Base-by-base conservation (phyloP, 139 green algal genomes). In the Closterium sp. region DNA sequence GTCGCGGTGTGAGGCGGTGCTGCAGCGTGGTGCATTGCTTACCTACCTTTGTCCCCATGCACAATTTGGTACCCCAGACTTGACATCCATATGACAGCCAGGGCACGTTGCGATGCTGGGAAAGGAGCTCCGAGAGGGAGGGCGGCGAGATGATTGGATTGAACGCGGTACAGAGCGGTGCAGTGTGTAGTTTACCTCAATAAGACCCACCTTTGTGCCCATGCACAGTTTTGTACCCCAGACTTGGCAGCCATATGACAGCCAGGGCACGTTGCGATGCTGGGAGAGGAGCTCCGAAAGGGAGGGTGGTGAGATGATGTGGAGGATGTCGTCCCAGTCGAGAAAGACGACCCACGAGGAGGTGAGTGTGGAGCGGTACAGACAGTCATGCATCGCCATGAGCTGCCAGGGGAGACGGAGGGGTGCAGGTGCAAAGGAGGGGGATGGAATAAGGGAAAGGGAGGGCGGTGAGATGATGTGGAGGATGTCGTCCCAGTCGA, bases 361-460 rank as follows among this genome's bases (percentile, higher is more conserved):
- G 29, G 29, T 31, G 29, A 89, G 32, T 24, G 87, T 31, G 28
- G 87, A 89, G 87, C 87, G 87, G 87, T 89, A 89, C 5, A 89
- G 31, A 28, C 87, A 89, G 87, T 89, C 87, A 13, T 89, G 31
- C 32, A 89, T 50, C 17, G 62, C 62, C 62, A 87, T 87, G 79
- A 87, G 79, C 79, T 87, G 79, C 2, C 3, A 30, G 4, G 79
- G 79, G 79, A 87, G 79, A 31, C 0, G 79, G 79, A 27, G 70
- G 2, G 86, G 28, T 2, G 5, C 4, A 24, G 86, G 9, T 24
- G 24, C n/a, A n/a, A n/a, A 89, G 4, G 31, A 24, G 31, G 27
- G 42, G 10, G 19, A 70, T n/a, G 86, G 38, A 89, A 24, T 89
- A 9, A n/a, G 9, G 31, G 31, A n/a, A 89, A 89, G 9, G n/a